Evolutionary conservation across 495 filamentous ascomycete genomes (phyloP), one percentile per base, ranked within the genome.

Genomic region (Oleoguttula mirabilis): DNA sequence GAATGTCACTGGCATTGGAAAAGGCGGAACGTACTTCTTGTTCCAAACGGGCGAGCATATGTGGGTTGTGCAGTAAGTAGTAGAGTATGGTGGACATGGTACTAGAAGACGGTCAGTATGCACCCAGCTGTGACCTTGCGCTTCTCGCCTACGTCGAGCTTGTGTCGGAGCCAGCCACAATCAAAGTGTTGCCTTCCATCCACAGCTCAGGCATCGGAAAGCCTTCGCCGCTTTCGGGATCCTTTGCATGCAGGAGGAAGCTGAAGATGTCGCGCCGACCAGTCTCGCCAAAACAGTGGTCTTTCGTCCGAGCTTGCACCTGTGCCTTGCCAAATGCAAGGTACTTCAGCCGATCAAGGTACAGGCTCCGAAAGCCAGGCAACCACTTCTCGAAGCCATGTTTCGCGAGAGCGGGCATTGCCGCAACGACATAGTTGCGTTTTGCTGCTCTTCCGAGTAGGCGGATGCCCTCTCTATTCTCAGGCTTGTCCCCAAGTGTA

Each of bases 71-170:
- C 16, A 67, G 56, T 21, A 84, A 70, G 55, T 83, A 80, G 67
- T 76, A 81, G 30, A 84, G 57, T 0, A 68, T 63, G 7, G 71
- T 71, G 1, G 74, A 60, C 31, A 82, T 56, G 6, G 75, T 38
- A 2, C 21, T 43, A 30, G 20, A 22, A 4, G 16, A 33, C 71
- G 2, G 25, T 28, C 25, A 28, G 25, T 28, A 28, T n/a, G n/a
- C 25, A 28, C 25, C 7, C 7, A 28, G 25, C 25, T 7, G 25
- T 7, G 7, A 28, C n/a, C 31, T 19, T 12, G 34, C 12, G n/a
- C 3, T 7, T 33, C 5, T 33, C 31, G 17, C 8, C 5, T 16
- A 16, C 23, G 69, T 74, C 0, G 71, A 66, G 14, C 69, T 75
- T 0, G 74, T 78, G 45, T 80, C 77, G 17, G 68, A 27, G 11